Percentiles rank a stretch among this genome's conserved stretches.
These are phyloP conservation scores for Aspergillus sparsus DNA, from an alignment of 495 filamentous ascomycete species.

Conservation along the genomic window DNA sequence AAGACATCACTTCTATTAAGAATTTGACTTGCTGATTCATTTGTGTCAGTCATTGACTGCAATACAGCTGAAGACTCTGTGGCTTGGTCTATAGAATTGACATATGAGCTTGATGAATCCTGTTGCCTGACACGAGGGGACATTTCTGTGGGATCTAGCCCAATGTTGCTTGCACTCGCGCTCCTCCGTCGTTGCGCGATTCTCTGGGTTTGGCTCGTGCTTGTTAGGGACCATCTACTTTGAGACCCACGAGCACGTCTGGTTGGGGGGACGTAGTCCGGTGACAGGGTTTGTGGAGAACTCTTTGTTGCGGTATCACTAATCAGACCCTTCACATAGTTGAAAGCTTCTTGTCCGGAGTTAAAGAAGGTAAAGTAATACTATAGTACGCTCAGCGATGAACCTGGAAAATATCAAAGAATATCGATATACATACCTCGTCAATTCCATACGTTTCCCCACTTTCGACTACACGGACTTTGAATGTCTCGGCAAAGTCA, in stretches of 20 bases:
- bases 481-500: constrained; percentile 92
- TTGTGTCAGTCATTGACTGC: constrained; percentile 73
- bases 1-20: constrained; percentile 85
- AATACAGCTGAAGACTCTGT: constrained; percentile 67
- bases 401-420: neutral
- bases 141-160: constrained; percentile 31
- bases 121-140: constrained; percentile 54
- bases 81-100: constrained; percentile 68
- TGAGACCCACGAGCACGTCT: constrained; percentile 27
- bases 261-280: constrained; percentile 22
- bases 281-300: constrained; percentile 34
- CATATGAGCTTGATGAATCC: constrained; percentile 75
- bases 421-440: constrained; percentile 60
- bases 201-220: constrained; percentile 30
- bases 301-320: constrained; percentile 62
- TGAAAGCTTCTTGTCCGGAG: constrained; percentile 80
- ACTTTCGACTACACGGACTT: constrained; percentile 87
- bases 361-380: constrained; percentile 97
- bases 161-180: constrained; percentile 54
- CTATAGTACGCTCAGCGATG: constrained; percentile 47
- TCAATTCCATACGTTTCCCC: constrained; percentile 93
- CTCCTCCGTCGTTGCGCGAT: constrained; percentile 49
- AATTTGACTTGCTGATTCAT: constrained; percentile 85
- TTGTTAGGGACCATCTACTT: constrained; percentile 35
- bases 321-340: constrained; percentile 72